phyloP scores from a whole-genome alignment of 164 flowering plant genomes.

The Macadamia integrifolia region DNA sequence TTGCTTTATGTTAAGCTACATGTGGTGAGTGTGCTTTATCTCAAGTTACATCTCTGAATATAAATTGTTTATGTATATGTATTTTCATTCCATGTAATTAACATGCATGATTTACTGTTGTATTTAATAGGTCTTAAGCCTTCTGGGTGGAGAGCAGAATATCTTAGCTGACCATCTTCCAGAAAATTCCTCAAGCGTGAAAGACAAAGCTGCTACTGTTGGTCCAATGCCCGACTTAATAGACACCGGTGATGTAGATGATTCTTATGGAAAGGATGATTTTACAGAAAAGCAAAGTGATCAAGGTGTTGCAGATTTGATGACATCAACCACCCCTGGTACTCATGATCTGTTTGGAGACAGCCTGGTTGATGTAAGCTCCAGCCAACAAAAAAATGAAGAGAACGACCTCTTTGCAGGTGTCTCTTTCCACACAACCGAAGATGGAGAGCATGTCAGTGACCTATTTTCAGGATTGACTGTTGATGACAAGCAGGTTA shows the following conservation, averaged over 20 bases:
- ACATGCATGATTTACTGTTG: constrained; percentile 3
- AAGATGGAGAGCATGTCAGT: constrained; percentile 32
- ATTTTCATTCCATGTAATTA: not conserved
- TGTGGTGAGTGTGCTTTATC: not conserved
- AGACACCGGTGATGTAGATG: constrained; percentile 62
- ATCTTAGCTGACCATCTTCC: constrained; percentile 15
- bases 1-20: not conserved
- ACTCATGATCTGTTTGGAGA: constrained; percentile 82
- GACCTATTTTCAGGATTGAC: constrained; percentile 80
- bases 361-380: constrained; percentile 23
- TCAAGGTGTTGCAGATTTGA: constrained; percentile 16
- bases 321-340: constrained; percentile 32
- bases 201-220: constrained; percentile 29
- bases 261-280: constrained; percentile 30
- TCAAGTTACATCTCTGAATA: not conserved
- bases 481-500: constrained; percentile 35
- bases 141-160: constrained; percentile 46
- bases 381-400: constrained; percentile 34
- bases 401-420: constrained; percentile 86
- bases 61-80: not conserved
- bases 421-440: constrained; percentile 74
- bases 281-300: constrained; percentile 21
- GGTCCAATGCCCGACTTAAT: constrained; percentile 72
- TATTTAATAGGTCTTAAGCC: constrained; percentile 57
- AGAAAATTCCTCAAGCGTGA: constrained; percentile 30